A percentile compares a stretch with the other conserved stretches of the same genome.
These are phyloP conservation scores for Curvularia sp. DNA, from an alignment of 2,329 filamentous ascomycete genomes.

Conservation along the genomic window DNA sequence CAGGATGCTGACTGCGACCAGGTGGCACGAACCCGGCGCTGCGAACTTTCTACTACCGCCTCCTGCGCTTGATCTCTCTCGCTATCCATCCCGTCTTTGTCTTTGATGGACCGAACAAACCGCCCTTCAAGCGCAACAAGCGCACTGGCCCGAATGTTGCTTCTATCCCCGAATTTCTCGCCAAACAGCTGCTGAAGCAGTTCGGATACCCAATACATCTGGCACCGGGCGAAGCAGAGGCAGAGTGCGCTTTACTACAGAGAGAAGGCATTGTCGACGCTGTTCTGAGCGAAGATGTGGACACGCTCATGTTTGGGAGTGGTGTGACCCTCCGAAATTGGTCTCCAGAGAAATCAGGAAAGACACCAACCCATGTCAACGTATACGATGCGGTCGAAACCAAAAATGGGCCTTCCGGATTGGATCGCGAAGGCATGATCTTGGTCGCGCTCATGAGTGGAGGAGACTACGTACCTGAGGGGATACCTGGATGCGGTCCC, in stretches of 20 bases:
- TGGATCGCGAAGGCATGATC: slow-evolving; percentile 90
- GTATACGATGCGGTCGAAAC: slow-evolving; percentile 73
- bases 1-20: slow-evolving; percentile 38
- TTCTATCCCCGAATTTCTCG: slow-evolving; percentile 73
- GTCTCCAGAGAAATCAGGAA: slow-evolving; percentile 74
- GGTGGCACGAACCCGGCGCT: slow-evolving; percentile 89
- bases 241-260: slow-evolving; percentile 90
- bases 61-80: slow-evolving; percentile 75
- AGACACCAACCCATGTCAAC: slow-evolving; percentile 82
- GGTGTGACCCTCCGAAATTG: slow-evolving; percentile 80
- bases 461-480: slow-evolving; percentile 90
- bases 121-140: slow-evolving; percentile 87
- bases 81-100: slow-evolving; percentile 90
- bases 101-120: slow-evolving; percentile 86
- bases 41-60: slow-evolving; percentile 89
- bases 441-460: slow-evolving; percentile 93
- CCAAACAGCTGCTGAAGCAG: slow-evolving; percentile 81
- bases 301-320: slow-evolving; percentile 97
- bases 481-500: slow-evolving; percentile 84
- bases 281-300: slow-evolving; percentile 94
- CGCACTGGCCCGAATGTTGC: slow-evolving; percentile 68
- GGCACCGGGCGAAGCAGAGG: slow-evolving; percentile 93
- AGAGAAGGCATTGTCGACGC: slow-evolving; percentile 75
- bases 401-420: slow-evolving; percentile 61
- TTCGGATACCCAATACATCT: slow-evolving; percentile 86